Percentiles rank a stretch among this genome's conserved stretches.
Conservation (phyloP, 1,139 yeast species). For the Lodderomyces beijingensis region DNA sequence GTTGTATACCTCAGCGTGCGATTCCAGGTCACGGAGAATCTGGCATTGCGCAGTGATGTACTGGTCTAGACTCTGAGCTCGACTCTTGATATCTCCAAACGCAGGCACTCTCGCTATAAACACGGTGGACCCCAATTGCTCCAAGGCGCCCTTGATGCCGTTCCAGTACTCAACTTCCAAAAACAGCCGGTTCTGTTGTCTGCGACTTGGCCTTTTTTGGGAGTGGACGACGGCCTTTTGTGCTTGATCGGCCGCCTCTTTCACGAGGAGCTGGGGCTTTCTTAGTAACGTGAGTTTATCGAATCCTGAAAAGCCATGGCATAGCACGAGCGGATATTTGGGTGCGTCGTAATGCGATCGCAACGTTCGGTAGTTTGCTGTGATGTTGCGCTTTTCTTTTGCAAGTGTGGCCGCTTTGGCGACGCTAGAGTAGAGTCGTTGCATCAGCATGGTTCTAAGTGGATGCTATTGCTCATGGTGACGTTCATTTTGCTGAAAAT, state of each 20-base stretch:
- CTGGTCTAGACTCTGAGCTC: slow-evolving; percentile 58
- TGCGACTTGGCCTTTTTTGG: background rate
- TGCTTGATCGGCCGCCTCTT: slow-evolving; percentile 14
- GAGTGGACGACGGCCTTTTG: slow-evolving; percentile 14
- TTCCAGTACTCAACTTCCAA: slow-evolving; percentile 70
- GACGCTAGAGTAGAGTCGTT: background rate
- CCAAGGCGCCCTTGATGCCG: slow-evolving; percentile 65
- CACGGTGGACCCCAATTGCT: slow-evolving; percentile 60
- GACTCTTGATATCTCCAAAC: slow-evolving; percentile 65
- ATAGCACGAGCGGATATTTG: slow-evolving; percentile 63
- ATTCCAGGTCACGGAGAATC: slow-evolving; percentile 22
- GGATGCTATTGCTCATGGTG: too few relatives aligned
- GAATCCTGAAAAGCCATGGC: slow-evolving; percentile 85
- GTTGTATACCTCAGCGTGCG: slow-evolving; percentile 29
- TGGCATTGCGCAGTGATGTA: slow-evolving; percentile 46
- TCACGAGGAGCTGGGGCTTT: slow-evolving; percentile 12
- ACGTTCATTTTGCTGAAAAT: too few relatives aligned
- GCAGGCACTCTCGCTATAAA: slow-evolving; percentile 79
- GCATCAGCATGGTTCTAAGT: too few relatives aligned
- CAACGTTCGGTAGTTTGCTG: slow-evolving; percentile 10
- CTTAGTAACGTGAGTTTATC: slow-evolving; percentile 57
- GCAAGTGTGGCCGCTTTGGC: background rate
- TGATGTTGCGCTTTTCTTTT: background rate
- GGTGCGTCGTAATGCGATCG: slow-evolving; percentile 31
- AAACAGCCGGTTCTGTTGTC: slow-evolving; percentile 14